A percentile compares a stretch with the other conserved stretches of the same genome.
phyloP scores from a whole-genome alignment of 345 rosid species.

The Bruguiera gymnorhiza region DNA sequence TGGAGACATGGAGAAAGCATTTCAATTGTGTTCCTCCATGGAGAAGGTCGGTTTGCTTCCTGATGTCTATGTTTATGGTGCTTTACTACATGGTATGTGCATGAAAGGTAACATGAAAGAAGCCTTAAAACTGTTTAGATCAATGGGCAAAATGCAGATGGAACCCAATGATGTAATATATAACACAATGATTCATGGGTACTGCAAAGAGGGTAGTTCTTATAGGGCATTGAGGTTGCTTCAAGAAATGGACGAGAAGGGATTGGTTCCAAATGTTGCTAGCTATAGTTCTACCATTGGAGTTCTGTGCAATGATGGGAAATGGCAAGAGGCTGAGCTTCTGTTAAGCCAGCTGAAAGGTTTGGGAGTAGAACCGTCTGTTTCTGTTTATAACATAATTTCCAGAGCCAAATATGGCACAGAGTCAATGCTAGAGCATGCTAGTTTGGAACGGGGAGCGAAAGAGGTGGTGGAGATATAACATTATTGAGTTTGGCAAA shows the following conservation, averaged over 20 bases:
- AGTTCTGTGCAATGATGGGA: conserved; percentile 61
- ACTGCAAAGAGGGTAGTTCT: conserved; percentile 66
- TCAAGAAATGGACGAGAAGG: conserved; percentile 51
- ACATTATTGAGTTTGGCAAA: neutral
- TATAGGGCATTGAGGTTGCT: conserved; percentile 62
- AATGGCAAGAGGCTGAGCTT: conserved; percentile 57
- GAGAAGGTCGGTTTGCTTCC: conserved; percentile 56
- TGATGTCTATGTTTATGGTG: conserved; percentile 56
- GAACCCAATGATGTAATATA: conserved; percentile 62
- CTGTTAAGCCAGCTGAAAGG: conserved; percentile 51
- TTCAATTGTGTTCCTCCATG: conserved; percentile 48
- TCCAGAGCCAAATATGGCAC: conserved; percentile 33
- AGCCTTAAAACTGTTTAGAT: conserved; percentile 53
- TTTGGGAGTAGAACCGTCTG: conserved; percentile 45
- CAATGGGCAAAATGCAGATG: conserved; percentile 43
- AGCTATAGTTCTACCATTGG: conserved; percentile 54
- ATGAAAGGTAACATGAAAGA: conserved; percentile 64
- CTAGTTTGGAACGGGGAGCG: neutral
- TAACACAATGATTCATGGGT: conserved; percentile 67
- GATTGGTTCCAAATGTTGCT: conserved; percentile 58
- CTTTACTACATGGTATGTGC: conserved; percentile 66
- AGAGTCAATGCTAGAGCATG: neutral
- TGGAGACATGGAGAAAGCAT: conserved; percentile 57
- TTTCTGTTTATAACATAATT: conserved; percentile 40
- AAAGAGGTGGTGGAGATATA: neutral